Conservation (phyloP, 768 basidiomycete species). For the Mrakia gelida region DNA sequence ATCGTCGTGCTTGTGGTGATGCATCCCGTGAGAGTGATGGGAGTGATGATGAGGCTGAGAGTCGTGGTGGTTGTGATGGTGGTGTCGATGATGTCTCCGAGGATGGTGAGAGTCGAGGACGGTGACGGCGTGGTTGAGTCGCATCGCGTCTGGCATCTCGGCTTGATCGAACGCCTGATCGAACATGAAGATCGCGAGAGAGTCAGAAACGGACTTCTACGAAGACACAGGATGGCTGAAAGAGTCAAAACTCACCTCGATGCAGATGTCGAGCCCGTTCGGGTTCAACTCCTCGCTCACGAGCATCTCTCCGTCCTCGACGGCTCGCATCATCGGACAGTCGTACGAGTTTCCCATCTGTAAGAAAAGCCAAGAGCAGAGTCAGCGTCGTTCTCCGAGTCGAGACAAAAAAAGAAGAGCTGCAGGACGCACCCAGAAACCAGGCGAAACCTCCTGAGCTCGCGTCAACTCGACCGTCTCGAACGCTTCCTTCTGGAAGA, state of each 20-base stretch:
- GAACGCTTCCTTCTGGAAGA: slow-evolving; percentile 75
- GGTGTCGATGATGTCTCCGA: not conserved
- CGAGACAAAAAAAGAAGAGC: not conserved
- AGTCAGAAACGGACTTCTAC: not conserved
- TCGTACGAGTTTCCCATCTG: slow-evolving; percentile 77
- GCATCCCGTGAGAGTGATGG: not conserved
- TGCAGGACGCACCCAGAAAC: slow-evolving; percentile 41
- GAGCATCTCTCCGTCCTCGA: slow-evolving; percentile 17
- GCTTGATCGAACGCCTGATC: slow-evolving; percentile 27
- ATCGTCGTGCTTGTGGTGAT: not conserved
- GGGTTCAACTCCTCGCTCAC: slow-evolving; percentile 43
- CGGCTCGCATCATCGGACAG: slow-evolving; percentile 53
- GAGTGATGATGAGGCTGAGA: not conserved
- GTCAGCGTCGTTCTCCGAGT: slow-evolving; percentile 46
- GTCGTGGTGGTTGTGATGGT: not conserved
- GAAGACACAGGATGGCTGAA: not conserved
- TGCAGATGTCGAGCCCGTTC: slow-evolving; percentile 72
- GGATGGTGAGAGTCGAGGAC: slow-evolving; percentile 14
- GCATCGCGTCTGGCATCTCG: slow-evolving; percentile 28
- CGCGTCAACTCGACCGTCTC: slow-evolving; percentile 85
- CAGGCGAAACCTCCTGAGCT: slow-evolving; percentile 63
- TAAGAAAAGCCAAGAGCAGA: not conserved
- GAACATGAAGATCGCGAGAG: not conserved
- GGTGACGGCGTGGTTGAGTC: slow-evolving; percentile 17
- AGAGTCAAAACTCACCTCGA: slow-evolving; percentile 51